Base-by-base conservation (phyloP, 2,329 filamentous ascomycete species). In the Cladorrhinum sp. region DNA sequence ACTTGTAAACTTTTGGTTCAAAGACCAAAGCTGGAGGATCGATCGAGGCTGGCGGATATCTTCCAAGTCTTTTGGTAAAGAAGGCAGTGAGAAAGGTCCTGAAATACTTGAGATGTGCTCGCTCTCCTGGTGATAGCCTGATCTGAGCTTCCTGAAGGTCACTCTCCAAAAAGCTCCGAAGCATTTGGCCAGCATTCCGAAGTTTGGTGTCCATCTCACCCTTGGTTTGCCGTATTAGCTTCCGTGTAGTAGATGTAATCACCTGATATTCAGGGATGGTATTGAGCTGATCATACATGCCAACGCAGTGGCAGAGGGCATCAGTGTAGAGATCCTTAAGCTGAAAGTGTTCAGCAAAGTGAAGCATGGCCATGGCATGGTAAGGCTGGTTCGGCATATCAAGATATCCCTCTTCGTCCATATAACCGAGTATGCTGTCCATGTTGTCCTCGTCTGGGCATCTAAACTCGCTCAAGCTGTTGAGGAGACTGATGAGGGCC, bases 231-330 rank as follows among this genome's bases (percentile, higher is more conserved):
- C 82, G 84, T 28, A 94, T 84, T 6, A 91, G 78, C n/a, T 84
- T 83, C 63, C 85, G 85, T 1, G 88, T 87, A 1, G 79, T 74
- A 8, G 79, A 70, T 26, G 77, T 80, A 9, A 84, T 73, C 49
- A 88, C 86, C 71, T 82, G 76, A 63, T 86, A 90, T 64, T 90
- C 89, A 1, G 80, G 71, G 65, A 81, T 83, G 5, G 74, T 69
- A 46, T 79, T 76, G 4, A 93, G 64, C 24, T 77, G 77, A 20
- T 89, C 84, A 62, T 82, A 83, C 90, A 94, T 92, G 49, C 90
- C 91, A 36, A 89, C 87, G 69, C 90, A 92, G 69, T 95, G 91
- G 14, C 84, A 81, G 73, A 93, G 92, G 0, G 90, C 86, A 68
- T 90, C 83, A 10, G 86, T 81, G 78, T 91, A 94, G 12, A 91